These are phyloP conservation scores for Ostreobium quekettii DNA, from an alignment of 139 green algal species.

Conservation along the genomic window DNA sequence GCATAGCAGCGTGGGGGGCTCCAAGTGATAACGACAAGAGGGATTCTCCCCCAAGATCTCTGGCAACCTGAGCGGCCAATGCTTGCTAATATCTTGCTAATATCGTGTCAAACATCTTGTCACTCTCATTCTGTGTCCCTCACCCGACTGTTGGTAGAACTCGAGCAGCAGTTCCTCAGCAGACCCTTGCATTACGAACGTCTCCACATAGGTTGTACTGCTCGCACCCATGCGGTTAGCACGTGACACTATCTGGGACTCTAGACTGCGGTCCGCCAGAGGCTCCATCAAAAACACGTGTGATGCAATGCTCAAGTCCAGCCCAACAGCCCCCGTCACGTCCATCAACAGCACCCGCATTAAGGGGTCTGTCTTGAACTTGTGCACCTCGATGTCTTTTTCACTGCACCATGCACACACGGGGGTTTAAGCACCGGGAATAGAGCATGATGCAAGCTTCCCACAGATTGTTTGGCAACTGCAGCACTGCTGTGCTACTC, in stretches of 20 bases:
- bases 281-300: conserved; percentile 94
- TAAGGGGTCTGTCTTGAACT: conserved; percentile 41
- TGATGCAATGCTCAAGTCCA: conserved; percentile 84
- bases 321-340: conserved; percentile 59
- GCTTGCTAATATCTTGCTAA: too few species aligned
- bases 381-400: conserved; percentile 30
- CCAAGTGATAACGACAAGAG: too few species aligned
- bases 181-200: conserved; percentile 71
- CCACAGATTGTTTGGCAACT: too few species aligned
- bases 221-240: conserved; percentile 84
- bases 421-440: too few species aligned
- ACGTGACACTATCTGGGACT: conserved; percentile 71
- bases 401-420: too few species aligned
- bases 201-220: conserved; percentile 59
- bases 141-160: background rate
- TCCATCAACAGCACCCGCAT: conserved; percentile 77
- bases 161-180: conserved; percentile 44
- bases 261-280: conserved; percentile 59
- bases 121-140: too few species aligned
- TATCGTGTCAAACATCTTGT: too few species aligned
- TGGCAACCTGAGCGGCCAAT: too few species aligned
- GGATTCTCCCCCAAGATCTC: too few species aligned
- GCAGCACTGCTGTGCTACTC: too few species aligned
- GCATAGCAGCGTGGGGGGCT: too few species aligned
- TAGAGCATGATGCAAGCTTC: too few species aligned